Conservation (phyloP, 2,329 filamentous ascomycete species). For the Aotearoamyces nothofagi region DNA sequence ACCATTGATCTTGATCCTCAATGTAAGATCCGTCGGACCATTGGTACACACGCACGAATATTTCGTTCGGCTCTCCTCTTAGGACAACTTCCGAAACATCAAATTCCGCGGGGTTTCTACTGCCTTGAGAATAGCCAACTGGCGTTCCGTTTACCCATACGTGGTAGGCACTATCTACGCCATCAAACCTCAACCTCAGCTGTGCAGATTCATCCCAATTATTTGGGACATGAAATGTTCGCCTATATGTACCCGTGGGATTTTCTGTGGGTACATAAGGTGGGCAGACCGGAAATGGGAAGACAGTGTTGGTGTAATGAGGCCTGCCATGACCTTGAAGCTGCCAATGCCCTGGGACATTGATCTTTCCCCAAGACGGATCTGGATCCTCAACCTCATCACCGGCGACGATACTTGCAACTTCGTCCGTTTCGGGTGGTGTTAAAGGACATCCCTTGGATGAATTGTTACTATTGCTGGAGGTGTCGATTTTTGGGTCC, state of each 20-base stretch:
- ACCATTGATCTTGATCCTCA: conserved; percentile 40
- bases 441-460: too few species aligned
- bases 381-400: conserved; percentile 8
- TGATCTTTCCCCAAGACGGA: conserved; percentile 28
- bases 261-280: conserved; percentile 35
- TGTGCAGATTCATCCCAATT: conserved; percentile 23
- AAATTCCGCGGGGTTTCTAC: conserved; percentile 40
- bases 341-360: conserved; percentile 40
- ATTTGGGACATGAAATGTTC: conserved; percentile 28
- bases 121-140: conserved; percentile 40
- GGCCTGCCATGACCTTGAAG: conserved; percentile 35
- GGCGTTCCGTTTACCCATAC: conserved; percentile 38
- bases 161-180: conserved; percentile 41
- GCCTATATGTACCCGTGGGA: conserved; percentile 35
- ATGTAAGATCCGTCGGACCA: conserved; percentile 41
- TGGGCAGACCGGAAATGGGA: conserved; percentile 35
- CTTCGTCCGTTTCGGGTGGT: too few species aligned
- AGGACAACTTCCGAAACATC: conserved; percentile 31
- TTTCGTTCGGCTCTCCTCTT: conserved; percentile 8
- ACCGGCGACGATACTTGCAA: conserved; percentile 9
- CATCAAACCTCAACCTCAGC: conserved; percentile 37
- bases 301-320: conserved; percentile 36
- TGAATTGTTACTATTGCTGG: too few species aligned
- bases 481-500: too few species aligned
- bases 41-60: conserved; percentile 39